Conservation (phyloP, 2,329 filamentous ascomycete genomes). For the Fusarium graminum region DNA sequence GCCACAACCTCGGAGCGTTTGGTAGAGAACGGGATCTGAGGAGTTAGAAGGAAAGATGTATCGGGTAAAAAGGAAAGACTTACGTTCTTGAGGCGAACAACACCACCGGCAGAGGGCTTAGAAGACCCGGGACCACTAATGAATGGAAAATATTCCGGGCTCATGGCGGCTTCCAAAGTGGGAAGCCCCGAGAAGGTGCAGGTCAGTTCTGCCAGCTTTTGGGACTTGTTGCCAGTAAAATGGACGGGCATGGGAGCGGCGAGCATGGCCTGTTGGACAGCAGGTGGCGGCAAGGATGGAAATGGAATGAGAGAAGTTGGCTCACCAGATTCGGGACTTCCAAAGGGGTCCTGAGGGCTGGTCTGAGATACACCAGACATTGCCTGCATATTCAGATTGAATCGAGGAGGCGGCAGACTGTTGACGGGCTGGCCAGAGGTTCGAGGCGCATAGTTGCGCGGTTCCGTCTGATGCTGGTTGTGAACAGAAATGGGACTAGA, state of each 20-base stretch:
- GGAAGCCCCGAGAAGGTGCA: slow-evolving; percentile 53
- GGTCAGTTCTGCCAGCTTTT: slow-evolving; percentile 56
- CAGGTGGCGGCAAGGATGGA: slow-evolving; percentile 18
- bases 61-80: slow-evolving; percentile 44
- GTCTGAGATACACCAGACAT: slow-evolving; percentile 3
- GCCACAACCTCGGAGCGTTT: slow-evolving; percentile 68
- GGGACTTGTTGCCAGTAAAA: slow-evolving; percentile 52
- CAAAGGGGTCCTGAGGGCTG: slow-evolving; percentile 39
- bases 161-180: slow-evolving; percentile 53
- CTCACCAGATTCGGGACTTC: slow-evolving; percentile 12
- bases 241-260: slow-evolving; percentile 14
- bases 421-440: slow-evolving; percentile 46
- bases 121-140: slow-evolving; percentile 55
- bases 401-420: slow-evolving; percentile 56
- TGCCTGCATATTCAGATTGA: slow-evolving; percentile 47
- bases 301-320: slow-evolving; percentile 23
- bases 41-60: neutral
- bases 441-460: slow-evolving; percentile 58
- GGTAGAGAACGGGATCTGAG: slow-evolving; percentile 68
- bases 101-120: slow-evolving; percentile 55
- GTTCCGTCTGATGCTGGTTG: slow-evolving; percentile 54
- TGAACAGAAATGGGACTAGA: slow-evolving; percentile 28
- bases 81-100: slow-evolving; percentile 66
- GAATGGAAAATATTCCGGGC: slow-evolving; percentile 61
- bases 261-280: slow-evolving; percentile 36